Conservation (phyloP, 1,284 basidiomycete species). For the Boletus mariae region DNA sequence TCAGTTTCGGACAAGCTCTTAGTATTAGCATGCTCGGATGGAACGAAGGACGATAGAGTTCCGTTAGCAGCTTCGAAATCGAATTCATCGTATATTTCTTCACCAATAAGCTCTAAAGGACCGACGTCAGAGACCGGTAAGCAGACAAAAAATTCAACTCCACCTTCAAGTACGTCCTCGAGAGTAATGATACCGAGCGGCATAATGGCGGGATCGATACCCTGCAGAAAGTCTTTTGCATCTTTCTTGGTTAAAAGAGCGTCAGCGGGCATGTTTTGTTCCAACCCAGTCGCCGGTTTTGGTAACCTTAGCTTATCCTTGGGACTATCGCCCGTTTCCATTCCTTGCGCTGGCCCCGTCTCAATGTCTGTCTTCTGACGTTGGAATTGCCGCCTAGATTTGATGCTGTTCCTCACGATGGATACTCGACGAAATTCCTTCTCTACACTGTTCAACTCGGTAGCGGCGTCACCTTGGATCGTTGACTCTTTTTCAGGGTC, state of each 20-base stretch:
- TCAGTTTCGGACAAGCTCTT: conserved; percentile 21
- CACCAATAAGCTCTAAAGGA: conserved; percentile 73
- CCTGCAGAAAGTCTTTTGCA: conserved; percentile 75
- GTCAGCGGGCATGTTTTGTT: conserved; percentile 83
- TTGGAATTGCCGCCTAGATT: conserved; percentile 20
- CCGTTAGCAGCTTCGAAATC: conserved; percentile 70
- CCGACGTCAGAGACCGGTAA: conserved; percentile 1
- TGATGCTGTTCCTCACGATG: conserved; percentile 18
- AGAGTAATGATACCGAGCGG: conserved; percentile 91
- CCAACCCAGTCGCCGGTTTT: conserved; percentile 43
- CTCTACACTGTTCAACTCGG: conserved; percentile 28
- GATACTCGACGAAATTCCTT: conserved; percentile 19
- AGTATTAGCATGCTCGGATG: conserved; percentile 33
- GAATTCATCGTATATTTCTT: conserved; percentile 89
- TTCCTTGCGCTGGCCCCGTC: conserved; percentile 28
- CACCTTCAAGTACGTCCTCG: conserved; percentile 89
- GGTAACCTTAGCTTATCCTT: conserved; percentile 41
- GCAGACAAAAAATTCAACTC: neutral
- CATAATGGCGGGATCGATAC: conserved; percentile 68
- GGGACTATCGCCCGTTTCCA: conserved; percentile 23
- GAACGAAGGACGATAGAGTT: conserved; percentile 51
- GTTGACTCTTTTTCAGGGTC: conserved; percentile 36
- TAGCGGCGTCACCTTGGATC: conserved; percentile 29
- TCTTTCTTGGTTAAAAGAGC: conserved; percentile 69
- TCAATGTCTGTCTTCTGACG: conserved; percentile 36